Evolutionary conservation across 768 basidiomycete species (phyloP).

Genomic region (Lactarius indigo): DNA sequence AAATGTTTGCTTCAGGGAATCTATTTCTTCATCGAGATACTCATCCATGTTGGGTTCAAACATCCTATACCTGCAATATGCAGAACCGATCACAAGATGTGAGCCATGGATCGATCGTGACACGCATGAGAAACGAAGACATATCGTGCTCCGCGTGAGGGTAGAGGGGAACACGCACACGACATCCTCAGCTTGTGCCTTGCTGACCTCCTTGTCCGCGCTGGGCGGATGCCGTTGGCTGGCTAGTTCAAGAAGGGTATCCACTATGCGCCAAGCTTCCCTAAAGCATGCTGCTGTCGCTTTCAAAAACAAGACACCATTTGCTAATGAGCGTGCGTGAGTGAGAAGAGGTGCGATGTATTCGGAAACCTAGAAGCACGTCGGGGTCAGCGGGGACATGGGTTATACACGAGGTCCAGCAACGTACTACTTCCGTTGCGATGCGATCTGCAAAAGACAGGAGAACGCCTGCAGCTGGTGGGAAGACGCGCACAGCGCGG

Average conservation of each 20-base stretch:
- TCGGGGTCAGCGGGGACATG: constrained; percentile 4
- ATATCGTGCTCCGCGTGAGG: constrained; percentile 4
- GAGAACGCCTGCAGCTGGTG: constrained; percentile 70
- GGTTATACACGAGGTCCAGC: constrained; percentile 12
- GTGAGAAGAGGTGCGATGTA: constrained; percentile 78
- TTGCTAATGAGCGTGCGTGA: constrained; percentile 71
- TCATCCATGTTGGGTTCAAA: constrained; percentile 98
- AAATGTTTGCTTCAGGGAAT: constrained; percentile 69
- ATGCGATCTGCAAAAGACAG: constrained; percentile 81
- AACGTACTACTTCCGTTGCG: constrained; percentile 75
- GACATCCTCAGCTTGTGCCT: constrained; percentile 71
- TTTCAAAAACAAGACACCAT: constrained; percentile 62
- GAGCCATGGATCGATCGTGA: constrained; percentile 5
- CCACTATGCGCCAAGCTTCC: constrained; percentile 85
- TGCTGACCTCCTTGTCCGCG: constrained; percentile 40
- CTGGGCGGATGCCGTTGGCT: constrained; percentile 11
- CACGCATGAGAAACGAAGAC: background rate
- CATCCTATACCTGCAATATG: constrained; percentile 71
- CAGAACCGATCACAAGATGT: constrained; percentile 1
- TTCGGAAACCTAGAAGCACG: constrained; percentile 65
- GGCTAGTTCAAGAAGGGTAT: constrained; percentile 61
- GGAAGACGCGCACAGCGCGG: constrained; percentile 83
- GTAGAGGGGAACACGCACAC: constrained; percentile 49
- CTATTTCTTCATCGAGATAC: constrained; percentile 92
- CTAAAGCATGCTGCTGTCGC: constrained; percentile 88